These are phyloP conservation scores for Diaporthe citriasiana DNA, from an alignment of 2,329 filamentous ascomycete species.

Conservation along the genomic window DNA sequence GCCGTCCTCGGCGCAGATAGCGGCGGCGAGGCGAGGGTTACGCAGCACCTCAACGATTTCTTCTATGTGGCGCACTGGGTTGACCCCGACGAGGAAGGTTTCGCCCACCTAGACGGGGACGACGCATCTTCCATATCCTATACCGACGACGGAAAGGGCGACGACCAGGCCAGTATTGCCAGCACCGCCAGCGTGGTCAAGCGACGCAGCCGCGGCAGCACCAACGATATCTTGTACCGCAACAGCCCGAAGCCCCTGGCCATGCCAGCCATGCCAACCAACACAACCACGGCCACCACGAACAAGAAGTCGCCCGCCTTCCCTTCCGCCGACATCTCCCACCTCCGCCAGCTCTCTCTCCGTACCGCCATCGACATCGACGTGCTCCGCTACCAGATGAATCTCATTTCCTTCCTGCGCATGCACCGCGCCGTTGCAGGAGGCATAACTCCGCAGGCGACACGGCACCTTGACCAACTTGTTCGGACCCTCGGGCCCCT, in stretches of 20 bases:
- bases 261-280: conserved; percentile 3
- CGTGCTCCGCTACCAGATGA: conserved; percentile 86
- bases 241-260: conserved; percentile 28
- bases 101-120: conserved; percentile 79
- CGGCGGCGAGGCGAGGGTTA: conserved; percentile 64
- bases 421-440: conserved; percentile 87
- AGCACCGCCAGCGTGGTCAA: conserved; percentile 61
- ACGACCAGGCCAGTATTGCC: conserved; percentile 47
- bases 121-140: conserved; percentile 47
- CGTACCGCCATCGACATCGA: conserved; percentile 79
- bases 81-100: conserved; percentile 75
- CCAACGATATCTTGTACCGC: conserved; percentile 18
- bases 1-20: conserved; percentile 72
- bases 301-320: conserved; percentile 43
- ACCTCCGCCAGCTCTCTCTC: conserved; percentile 70
- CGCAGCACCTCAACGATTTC: conserved; percentile 79
- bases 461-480: conserved; percentile 80
- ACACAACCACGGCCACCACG: not conserved
- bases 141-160: conserved; percentile 42
- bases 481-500: conserved; percentile 82
- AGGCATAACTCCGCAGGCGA: conserved; percentile 83
- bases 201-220: conserved; percentile 36
- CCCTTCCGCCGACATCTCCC: conserved; percentile 65
- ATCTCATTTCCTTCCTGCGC: conserved; percentile 88
- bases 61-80: conserved; percentile 93